Base-by-base conservation (phyloP, 2,329 filamentous ascomycete species). In the Colletotrichum euphorbiae region DNA sequence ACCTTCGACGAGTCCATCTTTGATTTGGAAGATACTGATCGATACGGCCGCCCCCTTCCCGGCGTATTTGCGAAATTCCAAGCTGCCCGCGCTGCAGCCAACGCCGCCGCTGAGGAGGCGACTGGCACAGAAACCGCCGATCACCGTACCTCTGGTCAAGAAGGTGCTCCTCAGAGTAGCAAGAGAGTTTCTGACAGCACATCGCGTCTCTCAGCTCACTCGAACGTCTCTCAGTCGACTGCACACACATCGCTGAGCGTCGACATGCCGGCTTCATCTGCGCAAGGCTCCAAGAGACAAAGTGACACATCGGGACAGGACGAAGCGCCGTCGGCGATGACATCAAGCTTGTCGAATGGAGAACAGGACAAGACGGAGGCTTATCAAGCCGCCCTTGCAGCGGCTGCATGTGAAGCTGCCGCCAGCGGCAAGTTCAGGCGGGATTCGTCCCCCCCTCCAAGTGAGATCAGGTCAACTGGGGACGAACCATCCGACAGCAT, bases 331-430 rank as follows among this genome's bases (percentile, higher is more conserved):
- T 61, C 71, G 8, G 70, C 70, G 5, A 70, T 72, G 40, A 61
- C 70, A 33, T 48, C 59, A 11, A 69, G 62, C 8, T 69, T 71
- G 11, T 52, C 59, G 4, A 45, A 62, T 43, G 45, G 54, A 11
- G 72, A 73, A 12, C 69, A 72, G 73, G 74, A 73, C 58, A 77
- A 74, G 31, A 79, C 82, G 64, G 89, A 89, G 46, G 91, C 89
- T 1, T 95, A 98, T 74, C 94, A 97, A 75, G 91, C 91, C 59
- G 93, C 94, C 1, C 84, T 98, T 4, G 93, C 93, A 2, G 90
- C 92, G 52, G 95, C 94, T 6, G 91, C 93, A 9, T 90, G 91
- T 69, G 86, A 91, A 75, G 93, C 94, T 6, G 91, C 89, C 21
- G 89, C 89, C 1, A 90, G 90, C 42, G 93, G 93, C 3, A 90